Base-by-base conservation (phyloP, 2,329 filamentous ascomycete genomes). In the Penicillium sp. region DNA sequence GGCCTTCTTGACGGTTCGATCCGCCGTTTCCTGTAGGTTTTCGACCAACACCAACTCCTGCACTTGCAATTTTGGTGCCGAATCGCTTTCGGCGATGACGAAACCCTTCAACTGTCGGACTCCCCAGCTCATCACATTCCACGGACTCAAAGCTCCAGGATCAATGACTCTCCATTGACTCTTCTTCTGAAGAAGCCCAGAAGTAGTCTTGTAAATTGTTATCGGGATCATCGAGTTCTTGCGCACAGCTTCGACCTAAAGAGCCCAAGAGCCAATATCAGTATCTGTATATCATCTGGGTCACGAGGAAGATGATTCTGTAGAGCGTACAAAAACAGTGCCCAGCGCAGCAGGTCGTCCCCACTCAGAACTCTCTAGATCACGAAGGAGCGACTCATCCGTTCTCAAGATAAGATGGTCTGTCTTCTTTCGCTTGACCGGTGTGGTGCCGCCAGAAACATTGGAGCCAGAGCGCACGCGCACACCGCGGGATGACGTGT, bases 331-430 rank as follows among this genome's bases (percentile, higher is more conserved):
- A 46, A 97, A 79, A 5, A 92, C 94, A 3, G 87, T 85, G 1
- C 89, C 89, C 1, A 99, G 78, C 3, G 90, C 91, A 9, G 93
- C 81, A 1, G 94, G 94, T 43, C 87, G 83, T 2, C 94, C 94
- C 73, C 86, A 92, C 64, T 93, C 86, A 43, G 86, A 86, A 46
- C 82, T 89, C 61, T 92, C 87, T 49, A 99, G 78, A 34, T 86
- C 85, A 22, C 84, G 82, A 21, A 89, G 77, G 1, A 99, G 81
- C 29, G 84, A 79, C 34, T 89, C 84, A 63, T 82, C 78, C 1
- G 79, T 80, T 34, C 75, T 72, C 11, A 87, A 67, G 22, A 79
- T 75, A 24, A 86, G 71, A 32, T 80, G 76, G 62, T 83, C 76
- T 22, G 74, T 75, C 50, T 70, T 71, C 51, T 65, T 65, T 11